A percentile compares a stretch with the other conserved stretches of the same genome.
Conservation (phyloP, 305 asterid genomes). For the Fraxinus xanthoxyloides region DNA sequence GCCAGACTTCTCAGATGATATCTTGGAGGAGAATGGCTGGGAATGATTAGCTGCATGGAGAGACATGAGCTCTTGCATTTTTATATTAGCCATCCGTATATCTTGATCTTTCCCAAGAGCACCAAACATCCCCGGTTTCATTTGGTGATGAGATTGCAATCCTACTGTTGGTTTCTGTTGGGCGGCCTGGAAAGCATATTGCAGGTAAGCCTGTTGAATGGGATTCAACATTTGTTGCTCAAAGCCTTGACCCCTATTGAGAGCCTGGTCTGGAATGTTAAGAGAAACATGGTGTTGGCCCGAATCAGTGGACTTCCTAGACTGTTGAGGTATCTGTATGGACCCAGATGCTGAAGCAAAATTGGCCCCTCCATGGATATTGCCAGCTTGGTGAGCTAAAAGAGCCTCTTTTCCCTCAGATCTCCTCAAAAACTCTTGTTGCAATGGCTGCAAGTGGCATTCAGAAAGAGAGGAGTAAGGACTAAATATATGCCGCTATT, state of each 20-base stretch:
- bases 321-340: conserved; percentile 75
- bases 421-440: conserved; percentile 75
- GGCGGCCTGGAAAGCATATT: conserved; percentile 67
- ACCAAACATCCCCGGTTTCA: conserved; percentile 63
- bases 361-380: conserved; percentile 62
- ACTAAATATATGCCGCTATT: conserved; percentile 2
- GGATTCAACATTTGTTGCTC: conserved; percentile 80
- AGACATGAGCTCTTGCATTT: conserved; percentile 66
- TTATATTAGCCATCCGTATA: conserved; percentile 54
- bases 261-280: conserved; percentile 63
- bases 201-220: conserved; percentile 84
- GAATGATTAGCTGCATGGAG: conserved; percentile 63
- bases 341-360: conserved; percentile 65
- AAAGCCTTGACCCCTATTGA: conserved; percentile 69
- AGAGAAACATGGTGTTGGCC: conserved; percentile 78
- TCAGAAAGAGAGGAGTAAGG: not conserved
- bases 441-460: conserved; percentile 54
- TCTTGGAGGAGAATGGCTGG: conserved; percentile 66
- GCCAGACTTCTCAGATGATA: conserved; percentile 52
- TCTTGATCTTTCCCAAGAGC: conserved; percentile 75
- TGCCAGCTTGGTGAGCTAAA: conserved; percentile 75
- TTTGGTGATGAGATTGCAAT: conserved; percentile 59
- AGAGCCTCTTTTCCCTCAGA: conserved; percentile 79
- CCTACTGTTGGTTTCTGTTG: conserved; percentile 79
- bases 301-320: conserved; percentile 63